Conservation (phyloP, 2,329 filamentous ascomycete genomes). For the Aureobasidium sp. region DNA sequence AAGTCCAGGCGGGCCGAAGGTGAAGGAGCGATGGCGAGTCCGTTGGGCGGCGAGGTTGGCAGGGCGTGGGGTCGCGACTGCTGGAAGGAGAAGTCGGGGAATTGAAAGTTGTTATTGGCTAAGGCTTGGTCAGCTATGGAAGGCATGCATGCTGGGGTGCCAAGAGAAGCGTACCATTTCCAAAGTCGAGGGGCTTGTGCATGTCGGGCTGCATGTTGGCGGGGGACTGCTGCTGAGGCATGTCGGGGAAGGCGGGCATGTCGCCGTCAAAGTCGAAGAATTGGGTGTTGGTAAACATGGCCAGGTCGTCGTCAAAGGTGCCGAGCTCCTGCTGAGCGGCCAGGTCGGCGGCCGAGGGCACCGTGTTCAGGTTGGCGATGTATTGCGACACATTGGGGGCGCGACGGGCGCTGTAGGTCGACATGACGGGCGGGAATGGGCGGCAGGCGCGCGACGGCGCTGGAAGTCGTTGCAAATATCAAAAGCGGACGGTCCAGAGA, state of each 20-base stretch:
- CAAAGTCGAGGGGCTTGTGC: constrained; percentile 15
- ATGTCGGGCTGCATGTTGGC: constrained; percentile 12
- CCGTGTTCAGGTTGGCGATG: constrained; percentile 74
- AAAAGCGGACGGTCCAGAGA: background rate
- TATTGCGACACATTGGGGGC: constrained; percentile 86
- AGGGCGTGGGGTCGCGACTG: constrained; percentile 20
- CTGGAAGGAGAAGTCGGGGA: constrained; percentile 35
- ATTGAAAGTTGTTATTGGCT: constrained; percentile 38
- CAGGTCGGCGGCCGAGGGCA: constrained; percentile 57
- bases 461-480: background rate
- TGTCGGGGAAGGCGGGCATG: constrained; percentile 13
- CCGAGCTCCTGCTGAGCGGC: constrained; percentile 51
- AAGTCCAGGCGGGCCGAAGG: constrained; percentile 10
- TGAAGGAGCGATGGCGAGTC: constrained; percentile 18
- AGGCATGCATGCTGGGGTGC: background rate
- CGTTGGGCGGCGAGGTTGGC: constrained; percentile 23
- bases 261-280: constrained; percentile 60
- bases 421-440: constrained; percentile 45
- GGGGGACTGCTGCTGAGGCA: constrained; percentile 11
- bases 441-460: constrained; percentile 11
- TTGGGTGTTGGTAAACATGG: constrained; percentile 51
- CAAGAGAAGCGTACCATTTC: constrained; percentile 28
- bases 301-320: constrained; percentile 39
- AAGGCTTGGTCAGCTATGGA: background rate
- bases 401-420: constrained; percentile 67